Conservation (phyloP, 2,329 filamentous ascomycete species). For the Ascochyta pisi region DNA sequence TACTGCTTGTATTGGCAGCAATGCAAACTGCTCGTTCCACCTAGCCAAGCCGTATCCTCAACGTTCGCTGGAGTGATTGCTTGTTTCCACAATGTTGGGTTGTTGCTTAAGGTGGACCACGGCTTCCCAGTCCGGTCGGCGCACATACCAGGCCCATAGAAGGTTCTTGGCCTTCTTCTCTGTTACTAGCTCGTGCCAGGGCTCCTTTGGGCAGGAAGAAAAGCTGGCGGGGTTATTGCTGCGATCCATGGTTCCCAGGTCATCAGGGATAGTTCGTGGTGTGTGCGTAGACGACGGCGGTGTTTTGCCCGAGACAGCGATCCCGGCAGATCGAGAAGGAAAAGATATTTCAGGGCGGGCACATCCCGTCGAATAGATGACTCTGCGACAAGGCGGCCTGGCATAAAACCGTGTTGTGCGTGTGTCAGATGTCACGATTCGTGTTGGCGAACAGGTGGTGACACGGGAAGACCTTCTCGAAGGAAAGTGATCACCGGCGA, state of each 20-base stretch:
- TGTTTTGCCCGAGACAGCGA: constrained; percentile 27
- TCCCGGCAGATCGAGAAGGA: constrained; percentile 30
- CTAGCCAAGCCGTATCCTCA: neutral
- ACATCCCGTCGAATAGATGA: constrained; percentile 7
- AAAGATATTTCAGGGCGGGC: constrained; percentile 17
- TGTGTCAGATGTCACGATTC: constrained; percentile 24
- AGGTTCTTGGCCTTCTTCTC: constrained; percentile 24
- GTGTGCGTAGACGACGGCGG: constrained; percentile 23
- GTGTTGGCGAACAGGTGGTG: constrained; percentile 32
- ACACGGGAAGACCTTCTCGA: constrained; percentile 33
- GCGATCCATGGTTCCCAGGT: constrained; percentile 25
- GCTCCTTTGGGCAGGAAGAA: constrained; percentile 13
- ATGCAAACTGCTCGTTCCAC: constrained; percentile 2
- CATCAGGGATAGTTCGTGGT: constrained; percentile 21
- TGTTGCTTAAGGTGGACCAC: constrained; percentile 8
- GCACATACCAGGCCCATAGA: constrained; percentile 14
- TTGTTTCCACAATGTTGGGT: constrained; percentile 3
- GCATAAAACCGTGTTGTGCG: neutral
- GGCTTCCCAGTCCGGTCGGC: constrained; percentile 3
- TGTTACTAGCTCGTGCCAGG: constrained; percentile 23
- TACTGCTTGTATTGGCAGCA: neutral
- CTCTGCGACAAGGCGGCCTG: constrained; percentile 13
- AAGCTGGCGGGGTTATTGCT: constrained; percentile 14
- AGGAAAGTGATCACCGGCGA: constrained; percentile 26
- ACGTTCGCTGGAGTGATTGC: neutral